Base-by-base conservation (phyloP, 108 stramenopile species). In the Parietichytrium sp. region DNA sequence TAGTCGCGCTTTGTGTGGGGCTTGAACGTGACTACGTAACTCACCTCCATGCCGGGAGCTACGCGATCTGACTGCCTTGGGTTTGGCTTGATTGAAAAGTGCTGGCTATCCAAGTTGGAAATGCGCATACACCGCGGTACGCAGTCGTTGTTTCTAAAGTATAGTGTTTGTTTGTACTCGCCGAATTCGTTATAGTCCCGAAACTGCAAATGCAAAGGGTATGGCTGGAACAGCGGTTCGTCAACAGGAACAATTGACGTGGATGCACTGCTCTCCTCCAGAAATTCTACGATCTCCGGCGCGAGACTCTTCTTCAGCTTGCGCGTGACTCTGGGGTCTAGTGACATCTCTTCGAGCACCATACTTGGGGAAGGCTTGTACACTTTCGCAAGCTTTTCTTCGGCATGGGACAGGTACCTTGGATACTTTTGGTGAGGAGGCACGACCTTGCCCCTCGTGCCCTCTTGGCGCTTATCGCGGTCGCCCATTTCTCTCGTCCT, bases 11-110 rank as follows among this genome's bases (percentile, higher is more conserved):
- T 53, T 52, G 88, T 90, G 52, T 89, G 86, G 6, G 91, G 90
- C 80, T 86, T 86, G 82, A 91, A 91, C 15, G 48, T 85, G 15
- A 91, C 86, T 42, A 52, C 48, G 80, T 85, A 91, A 52, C 79
- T 81, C 8, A 89, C 85, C 72, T 91, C 90, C 89, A 90, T 90
- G 27, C 91, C 91, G 0, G 91, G 79, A n/a, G 88, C 89, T 27
- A 88, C 47, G 4, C 82, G 83, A 12, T 77, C 48, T 1, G 79
- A 50, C 55, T 48, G 83, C 29, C 89, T 85, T 16, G 86, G 81
- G 29, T 55, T 49, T 8, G 84, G 83, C 30, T 54, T 50, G 16
- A 91, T 81, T 12, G 81, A 29, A 52, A 91, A 91, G 51, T 81
- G 83, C 0, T 88, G 91, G 8, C 72, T 49, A 54, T 91, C 89